Evolutionary conservation across 192 early-diverging fungal genomes (phyloP).

Genomic region (Entomortierella chlamydospora): DNA sequence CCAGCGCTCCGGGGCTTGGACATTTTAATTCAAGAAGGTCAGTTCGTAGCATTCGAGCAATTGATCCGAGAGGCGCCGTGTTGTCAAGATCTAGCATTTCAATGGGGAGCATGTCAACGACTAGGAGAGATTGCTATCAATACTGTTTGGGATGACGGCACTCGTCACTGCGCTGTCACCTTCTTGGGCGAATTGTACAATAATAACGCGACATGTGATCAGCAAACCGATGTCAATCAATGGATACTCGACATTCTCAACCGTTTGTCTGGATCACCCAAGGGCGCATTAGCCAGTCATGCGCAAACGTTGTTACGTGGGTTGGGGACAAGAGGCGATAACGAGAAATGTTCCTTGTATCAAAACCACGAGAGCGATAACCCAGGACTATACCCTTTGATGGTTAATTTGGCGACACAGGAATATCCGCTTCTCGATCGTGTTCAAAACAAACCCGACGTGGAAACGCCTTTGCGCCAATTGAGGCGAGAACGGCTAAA

Average conservation of each 20-base stretch:
- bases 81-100: not conserved
- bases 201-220: not conserved
- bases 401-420: not conserved
- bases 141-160: not conserved
- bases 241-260: not conserved
- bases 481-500: not conserved
- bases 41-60: not conserved
- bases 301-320: not conserved
- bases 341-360: too few relatives aligned
- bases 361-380: too few relatives aligned
- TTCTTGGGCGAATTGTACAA: not conserved
- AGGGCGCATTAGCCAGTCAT: not conserved
- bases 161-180: not conserved
- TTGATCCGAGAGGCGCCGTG: not conserved
- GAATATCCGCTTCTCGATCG: not conserved
- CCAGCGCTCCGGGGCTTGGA: not conserved
- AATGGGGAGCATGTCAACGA: not conserved
- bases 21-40: not conserved
- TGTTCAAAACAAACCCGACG: not conserved
- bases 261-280: not conserved
- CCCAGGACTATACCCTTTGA: not conserved
- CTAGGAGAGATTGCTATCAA: not conserved
- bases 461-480: not conserved
- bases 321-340: not conserved
- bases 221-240: not conserved